These are phyloP conservation scores for Neofusicoccum ribis DNA, from an alignment of 2,329 filamentous ascomycete species.

Conservation along the genomic window DNA sequence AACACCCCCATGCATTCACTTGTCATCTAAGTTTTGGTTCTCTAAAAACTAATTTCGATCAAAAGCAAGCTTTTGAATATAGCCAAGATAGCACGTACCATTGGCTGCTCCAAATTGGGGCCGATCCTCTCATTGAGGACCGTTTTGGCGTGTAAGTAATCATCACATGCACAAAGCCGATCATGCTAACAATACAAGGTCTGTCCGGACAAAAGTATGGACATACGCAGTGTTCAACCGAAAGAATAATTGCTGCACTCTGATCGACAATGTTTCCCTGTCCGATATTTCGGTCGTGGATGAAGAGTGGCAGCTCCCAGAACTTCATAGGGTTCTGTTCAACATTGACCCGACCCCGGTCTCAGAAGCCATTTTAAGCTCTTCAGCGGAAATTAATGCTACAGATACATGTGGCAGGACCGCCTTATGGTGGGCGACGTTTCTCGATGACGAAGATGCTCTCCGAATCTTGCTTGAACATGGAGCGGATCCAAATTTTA, in stretches of 20 bases:
- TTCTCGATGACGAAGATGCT: neutral
- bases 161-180: neutral
- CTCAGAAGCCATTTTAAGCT: neutral
- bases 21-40: too few relatives aligned
- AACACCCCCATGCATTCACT: too few relatives aligned
- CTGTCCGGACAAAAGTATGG: neutral
- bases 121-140: neutral
- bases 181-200: neutral
- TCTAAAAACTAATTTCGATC: neutral
- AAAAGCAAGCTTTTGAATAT: too few relatives aligned
- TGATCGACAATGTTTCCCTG: too few relatives aligned
- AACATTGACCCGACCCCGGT: neutral
- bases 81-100: too few relatives aligned
- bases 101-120: neutral
- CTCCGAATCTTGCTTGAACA: neutral
- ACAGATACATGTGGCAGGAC: neutral
- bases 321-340: neutral
- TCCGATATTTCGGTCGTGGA: too few relatives aligned
- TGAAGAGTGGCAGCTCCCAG: neutral
- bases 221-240: neutral
- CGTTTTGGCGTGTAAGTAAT: neutral
- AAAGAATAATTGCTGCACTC: too few relatives aligned
- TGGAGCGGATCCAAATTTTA: neutral
- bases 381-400: neutral
- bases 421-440: neutral